Conservation (phyloP, 2,329 filamentous ascomycete species). For the Talaromyces sp. region DNA sequence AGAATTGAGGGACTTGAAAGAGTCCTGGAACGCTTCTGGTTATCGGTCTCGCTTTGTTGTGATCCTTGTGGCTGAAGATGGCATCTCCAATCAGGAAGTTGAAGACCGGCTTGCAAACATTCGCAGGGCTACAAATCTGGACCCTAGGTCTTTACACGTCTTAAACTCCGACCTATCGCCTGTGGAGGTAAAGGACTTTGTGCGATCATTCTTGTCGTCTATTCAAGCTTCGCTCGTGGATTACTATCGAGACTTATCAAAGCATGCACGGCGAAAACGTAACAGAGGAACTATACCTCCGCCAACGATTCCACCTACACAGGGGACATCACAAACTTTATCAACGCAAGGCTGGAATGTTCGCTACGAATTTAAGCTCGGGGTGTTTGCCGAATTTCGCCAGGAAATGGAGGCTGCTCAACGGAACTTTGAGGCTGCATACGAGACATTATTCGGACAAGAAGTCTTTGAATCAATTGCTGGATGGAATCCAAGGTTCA, state of each 20-base stretch:
- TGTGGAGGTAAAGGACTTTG: slow-evolving; percentile 70
- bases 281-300: slow-evolving; percentile 74
- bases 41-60: slow-evolving; percentile 77
- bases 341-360: slow-evolving; percentile 86
- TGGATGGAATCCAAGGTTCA: slow-evolving; percentile 86
- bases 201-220: slow-evolving; percentile 68
- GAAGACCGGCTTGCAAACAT: slow-evolving; percentile 79
- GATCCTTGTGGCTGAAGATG: slow-evolving; percentile 73
- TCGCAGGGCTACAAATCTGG: slow-evolving; percentile 73
- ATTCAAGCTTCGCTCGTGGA: slow-evolving; percentile 76
- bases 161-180: slow-evolving; percentile 71
- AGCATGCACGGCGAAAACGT: slow-evolving; percentile 85
- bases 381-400: slow-evolving; percentile 85
- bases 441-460: slow-evolving; percentile 75
- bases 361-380: slow-evolving; percentile 91
- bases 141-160: slow-evolving; percentile 82
- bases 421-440: slow-evolving; percentile 81
- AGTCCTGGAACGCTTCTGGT: slow-evolving; percentile 56
- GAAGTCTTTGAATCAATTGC: slow-evolving; percentile 87
- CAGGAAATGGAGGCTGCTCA: slow-evolving; percentile 87
- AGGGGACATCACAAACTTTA: slow-evolving; percentile 80
- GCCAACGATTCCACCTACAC: slow-evolving; percentile 78
- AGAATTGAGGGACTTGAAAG: slow-evolving; percentile 77
- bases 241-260: slow-evolving; percentile 92
- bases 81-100: slow-evolving; percentile 59